Evolutionary conservation across 2,329 filamentous ascomycete species (phyloP).

Genomic region (Aotearoamyces nothofagi): DNA sequence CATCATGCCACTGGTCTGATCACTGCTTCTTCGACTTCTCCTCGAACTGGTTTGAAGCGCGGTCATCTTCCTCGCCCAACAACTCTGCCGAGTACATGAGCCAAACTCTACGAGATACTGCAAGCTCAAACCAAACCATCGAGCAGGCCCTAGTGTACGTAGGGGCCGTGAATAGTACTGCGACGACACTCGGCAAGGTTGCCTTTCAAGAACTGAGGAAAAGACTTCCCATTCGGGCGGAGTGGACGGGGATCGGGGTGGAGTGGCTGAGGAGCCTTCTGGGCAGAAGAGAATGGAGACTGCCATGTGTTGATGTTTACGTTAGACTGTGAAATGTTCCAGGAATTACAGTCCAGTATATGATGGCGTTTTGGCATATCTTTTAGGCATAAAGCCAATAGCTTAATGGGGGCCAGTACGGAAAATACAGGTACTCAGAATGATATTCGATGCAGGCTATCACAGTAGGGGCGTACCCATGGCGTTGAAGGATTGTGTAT

Average conservation of each 20-base stretch:
- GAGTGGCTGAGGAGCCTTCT: constrained; percentile 77
- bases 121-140: constrained; percentile 14
- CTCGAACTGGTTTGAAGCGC: constrained; percentile 87
- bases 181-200: constrained; percentile 48
- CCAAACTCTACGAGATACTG: too few relatives aligned
- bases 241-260: constrained; percentile 64
- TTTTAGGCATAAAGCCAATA: too few relatives aligned
- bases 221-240: constrained; percentile 33
- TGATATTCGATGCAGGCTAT: too few relatives aligned
- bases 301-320: constrained; percentile 83
- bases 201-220: constrained; percentile 44
- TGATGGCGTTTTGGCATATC: too few relatives aligned
- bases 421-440: too few relatives aligned
- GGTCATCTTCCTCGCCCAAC: constrained; percentile 20
- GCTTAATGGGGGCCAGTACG: too few relatives aligned
- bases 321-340: constrained; percentile 51
- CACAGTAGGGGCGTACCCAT: too few relatives aligned
- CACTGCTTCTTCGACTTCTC: constrained; percentile 84
- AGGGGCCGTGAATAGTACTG: constrained; percentile 49
- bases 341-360: too few relatives aligned
- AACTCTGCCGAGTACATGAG: constrained; percentile 8
- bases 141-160: constrained; percentile 20
- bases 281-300: constrained; percentile 73
- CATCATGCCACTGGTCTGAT: constrained; percentile 79
- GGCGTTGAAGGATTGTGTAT: too few relatives aligned